Evolutionary conservation across 805 yeast genomes (phyloP).

Genomic region (Teunomyces kruisii): DNA sequence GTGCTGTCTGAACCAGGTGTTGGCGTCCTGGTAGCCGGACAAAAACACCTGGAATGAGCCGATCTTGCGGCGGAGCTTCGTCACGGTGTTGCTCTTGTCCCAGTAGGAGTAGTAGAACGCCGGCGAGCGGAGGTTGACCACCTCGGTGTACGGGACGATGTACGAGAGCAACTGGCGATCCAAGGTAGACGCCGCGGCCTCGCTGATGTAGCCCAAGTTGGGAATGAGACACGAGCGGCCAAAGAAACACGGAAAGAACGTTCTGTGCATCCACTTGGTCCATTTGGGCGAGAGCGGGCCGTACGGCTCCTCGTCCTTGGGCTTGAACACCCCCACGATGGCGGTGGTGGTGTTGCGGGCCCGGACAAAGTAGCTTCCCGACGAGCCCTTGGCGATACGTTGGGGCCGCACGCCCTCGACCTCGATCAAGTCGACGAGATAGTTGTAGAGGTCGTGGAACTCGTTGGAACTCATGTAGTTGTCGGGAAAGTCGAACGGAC

Average conservation of each 20-base stretch:
- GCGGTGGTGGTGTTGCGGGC: conserved; percentile 10
- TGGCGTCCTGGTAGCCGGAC: conserved; percentile 58
- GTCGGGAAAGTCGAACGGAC: conserved; percentile 19
- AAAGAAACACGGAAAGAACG: conserved; percentile 74
- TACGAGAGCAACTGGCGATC: conserved; percentile 58
- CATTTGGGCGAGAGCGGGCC: conserved; percentile 78
- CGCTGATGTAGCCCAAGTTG: conserved; percentile 69
- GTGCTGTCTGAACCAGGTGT: conserved; percentile 51
- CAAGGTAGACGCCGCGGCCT: conserved; percentile 67
- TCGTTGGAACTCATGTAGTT: conserved; percentile 20
- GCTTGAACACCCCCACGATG: conserved; percentile 65
- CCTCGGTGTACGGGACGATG: conserved; percentile 67
- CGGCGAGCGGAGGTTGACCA: conserved; percentile 48
- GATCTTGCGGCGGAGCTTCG: conserved; percentile 45
- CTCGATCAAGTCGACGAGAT: conserved; percentile 48
- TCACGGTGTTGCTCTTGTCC: conserved; percentile 33
- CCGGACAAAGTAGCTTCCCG: conserved; percentile 64
- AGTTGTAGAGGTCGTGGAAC: conserved; percentile 43
- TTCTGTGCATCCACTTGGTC: conserved; percentile 77
- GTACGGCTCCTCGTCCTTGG: conserved; percentile 79
- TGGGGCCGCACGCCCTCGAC: conserved; percentile 43
- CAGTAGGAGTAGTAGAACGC: conserved; percentile 54
- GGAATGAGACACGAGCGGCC: conserved; percentile 74
- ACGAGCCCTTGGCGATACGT: conserved; percentile 63
- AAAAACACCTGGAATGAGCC: conserved; percentile 71